A percentile compares a stretch with the other conserved stretches of the same genome.
Evolutionary conservation across 306 rosid genomes (phyloP).

Genomic region (Cyamopsis tetragonoloba): DNA sequence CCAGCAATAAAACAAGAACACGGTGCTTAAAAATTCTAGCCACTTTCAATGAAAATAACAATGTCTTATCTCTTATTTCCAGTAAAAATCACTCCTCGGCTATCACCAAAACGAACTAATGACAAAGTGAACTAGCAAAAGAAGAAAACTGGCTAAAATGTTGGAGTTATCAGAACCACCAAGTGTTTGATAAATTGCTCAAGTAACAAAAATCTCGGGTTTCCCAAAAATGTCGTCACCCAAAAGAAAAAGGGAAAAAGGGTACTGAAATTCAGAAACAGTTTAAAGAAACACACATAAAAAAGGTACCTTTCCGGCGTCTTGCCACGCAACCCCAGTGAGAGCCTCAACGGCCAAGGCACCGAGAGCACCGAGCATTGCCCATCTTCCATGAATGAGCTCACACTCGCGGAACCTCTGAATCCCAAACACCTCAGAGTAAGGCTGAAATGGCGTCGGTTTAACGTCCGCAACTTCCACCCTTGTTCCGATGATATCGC

Average conservation of each 20-base stretch:
- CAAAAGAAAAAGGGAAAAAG: background rate
- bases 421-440: constrained; percentile 69
- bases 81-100: no score
- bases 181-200: constrained; percentile 1
- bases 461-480: constrained; percentile 43
- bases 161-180: background rate
- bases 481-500: constrained; percentile 57
- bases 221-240: background rate
- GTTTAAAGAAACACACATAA: background rate
- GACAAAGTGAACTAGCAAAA: background rate
- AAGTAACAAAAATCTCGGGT: background rate
- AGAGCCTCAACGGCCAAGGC: constrained; percentile 72
- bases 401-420: constrained; percentile 85
- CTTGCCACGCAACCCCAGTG: constrained; percentile 84
- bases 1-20: no score
- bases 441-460: constrained; percentile 78
- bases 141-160: background rate
- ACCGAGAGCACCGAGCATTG: constrained; percentile 78
- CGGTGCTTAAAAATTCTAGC: no score
- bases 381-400: constrained; percentile 82
- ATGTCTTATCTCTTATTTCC: no score
- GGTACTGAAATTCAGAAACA: background rate
- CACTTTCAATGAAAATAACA: no score
- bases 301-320: constrained; percentile 72
- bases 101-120: no score